Conservation (phyloP, 2,329 filamentous ascomycete genomes). For the Sclerotinia trifoliorum region DNA sequence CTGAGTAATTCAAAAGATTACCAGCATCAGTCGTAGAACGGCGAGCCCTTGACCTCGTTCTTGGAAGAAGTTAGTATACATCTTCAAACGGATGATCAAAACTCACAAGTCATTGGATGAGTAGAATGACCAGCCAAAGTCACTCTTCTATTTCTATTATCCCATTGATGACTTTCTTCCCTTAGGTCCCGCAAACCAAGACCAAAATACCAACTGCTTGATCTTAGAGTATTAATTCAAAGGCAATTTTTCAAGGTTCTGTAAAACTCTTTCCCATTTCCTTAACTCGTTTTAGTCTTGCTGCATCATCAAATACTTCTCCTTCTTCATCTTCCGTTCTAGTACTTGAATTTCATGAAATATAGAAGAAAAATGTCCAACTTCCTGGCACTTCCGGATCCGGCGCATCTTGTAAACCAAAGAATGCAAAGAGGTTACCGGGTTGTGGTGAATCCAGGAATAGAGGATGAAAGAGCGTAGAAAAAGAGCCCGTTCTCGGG, state of each 20-base stretch:
- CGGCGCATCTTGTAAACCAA: slow-evolving; percentile 46
- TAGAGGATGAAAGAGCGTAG: slow-evolving; percentile 48
- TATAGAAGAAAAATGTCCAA: slow-evolving; percentile 50
- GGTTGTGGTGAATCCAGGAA: slow-evolving; percentile 47
- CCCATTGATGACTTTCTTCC: slow-evolving; percentile 37
- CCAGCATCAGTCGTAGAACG: slow-evolving; percentile 47
- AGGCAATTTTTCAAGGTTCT: slow-evolving; percentile 47
- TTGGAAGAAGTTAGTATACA: slow-evolving; percentile 34
- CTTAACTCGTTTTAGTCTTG: slow-evolving; percentile 45
- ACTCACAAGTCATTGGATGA: slow-evolving; percentile 42
- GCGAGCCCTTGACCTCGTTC: slow-evolving; percentile 51
- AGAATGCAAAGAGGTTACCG: slow-evolving; percentile 46
- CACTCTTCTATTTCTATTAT: slow-evolving; percentile 38
- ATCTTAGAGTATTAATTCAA: slow-evolving; percentile 41
- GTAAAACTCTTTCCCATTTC: slow-evolving; percentile 42
- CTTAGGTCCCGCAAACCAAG: slow-evolving; percentile 40
- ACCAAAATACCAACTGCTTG: slow-evolving; percentile 38
- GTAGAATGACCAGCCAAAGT: slow-evolving; percentile 42
- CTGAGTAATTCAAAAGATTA: slow-evolving; percentile 38
- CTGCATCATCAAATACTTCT: slow-evolving; percentile 39
- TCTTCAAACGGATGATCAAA: background rate
- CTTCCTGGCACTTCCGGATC: slow-evolving; percentile 42
- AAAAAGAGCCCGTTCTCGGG: slow-evolving; percentile 45
- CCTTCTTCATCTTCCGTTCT: slow-evolving; percentile 45
- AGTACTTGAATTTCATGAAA: slow-evolving; percentile 44